Conservation (phyloP, 768 basidiomycete genomes). For the Xerocomus potaroensis region DNA sequence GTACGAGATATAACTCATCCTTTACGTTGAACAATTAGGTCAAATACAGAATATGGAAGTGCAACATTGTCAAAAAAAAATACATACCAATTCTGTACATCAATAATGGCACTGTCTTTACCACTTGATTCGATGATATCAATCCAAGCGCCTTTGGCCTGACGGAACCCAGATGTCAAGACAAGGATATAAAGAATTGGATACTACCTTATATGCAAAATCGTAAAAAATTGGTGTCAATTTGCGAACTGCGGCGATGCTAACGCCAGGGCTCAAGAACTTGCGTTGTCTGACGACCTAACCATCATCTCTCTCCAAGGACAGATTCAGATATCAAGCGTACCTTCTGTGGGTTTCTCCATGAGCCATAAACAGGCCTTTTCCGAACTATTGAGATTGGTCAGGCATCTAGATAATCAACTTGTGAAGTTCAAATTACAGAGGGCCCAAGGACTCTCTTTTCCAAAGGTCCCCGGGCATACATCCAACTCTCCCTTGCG, state of each 20-base stretch:
- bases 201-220: conserved; percentile 36
- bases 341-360: conserved; percentile 45
- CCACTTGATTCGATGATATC: conserved; percentile 13
- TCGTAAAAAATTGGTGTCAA: conserved; percentile 38
- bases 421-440: not conserved
- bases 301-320: not conserved
- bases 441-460: conserved; percentile 31
- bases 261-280: conserved; percentile 37
- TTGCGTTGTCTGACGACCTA: conserved; percentile 30
- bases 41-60: too few species aligned
- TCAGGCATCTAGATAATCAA: not conserved
- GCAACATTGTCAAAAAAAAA: not conserved
- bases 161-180: not conserved
- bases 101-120: conserved; percentile 25
- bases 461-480: conserved; percentile 36
- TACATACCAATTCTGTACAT: conserved; percentile 33
- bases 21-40: not conserved
- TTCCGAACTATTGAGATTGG: conserved; percentile 16
- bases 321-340: not conserved
- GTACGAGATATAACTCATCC: too few species aligned
- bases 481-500: conserved; percentile 23
- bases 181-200: not conserved
- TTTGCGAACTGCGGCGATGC: conserved; percentile 34
- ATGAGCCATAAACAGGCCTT: conserved; percentile 29
- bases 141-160: conserved; percentile 31